phyloP scores from a whole-genome alignment of 1,139 yeast species.

The Saccharomyces pastorianus region DNA sequence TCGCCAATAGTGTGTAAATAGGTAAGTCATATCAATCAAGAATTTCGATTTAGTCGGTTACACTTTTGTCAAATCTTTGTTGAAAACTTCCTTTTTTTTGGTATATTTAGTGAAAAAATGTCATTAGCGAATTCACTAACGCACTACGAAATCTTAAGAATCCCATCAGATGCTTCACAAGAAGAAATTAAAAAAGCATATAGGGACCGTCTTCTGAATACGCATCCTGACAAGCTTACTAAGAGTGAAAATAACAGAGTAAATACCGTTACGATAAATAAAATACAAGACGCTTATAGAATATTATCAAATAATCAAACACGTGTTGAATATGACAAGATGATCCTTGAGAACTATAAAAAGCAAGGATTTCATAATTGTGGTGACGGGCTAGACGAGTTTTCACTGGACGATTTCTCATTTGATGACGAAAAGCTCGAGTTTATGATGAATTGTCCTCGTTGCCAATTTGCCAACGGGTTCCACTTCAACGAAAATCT shows the following conservation, averaged over 20 bases:
- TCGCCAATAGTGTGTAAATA: not conserved
- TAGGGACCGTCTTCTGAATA: constrained; percentile 43
- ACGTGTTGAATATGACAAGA: constrained; percentile 44
- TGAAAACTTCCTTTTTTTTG: no score
- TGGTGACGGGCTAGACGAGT: constrained; percentile 62
- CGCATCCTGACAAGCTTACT: constrained; percentile 68
- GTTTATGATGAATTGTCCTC: constrained; percentile 52
- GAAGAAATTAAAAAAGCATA: constrained; percentile 55
- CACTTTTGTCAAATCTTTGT: no score
- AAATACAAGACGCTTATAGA: constrained; percentile 53
- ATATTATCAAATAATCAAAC: constrained; percentile 36
- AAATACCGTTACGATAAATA: constrained; percentile 29
- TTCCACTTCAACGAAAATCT: constrained; percentile 55
- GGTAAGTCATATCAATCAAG: not conserved
- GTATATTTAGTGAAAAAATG: not conserved
- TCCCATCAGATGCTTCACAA: constrained; percentile 35
- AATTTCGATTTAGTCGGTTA: not conserved
- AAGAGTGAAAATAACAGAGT: constrained; percentile 11
- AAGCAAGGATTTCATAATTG: constrained; percentile 43
- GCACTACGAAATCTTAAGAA: constrained; percentile 48
- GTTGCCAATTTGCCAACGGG: constrained; percentile 55
- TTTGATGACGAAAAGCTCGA: constrained; percentile 23
- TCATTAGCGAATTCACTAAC: constrained; percentile 6
- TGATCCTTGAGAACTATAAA: constrained; percentile 36
- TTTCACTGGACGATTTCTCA: constrained; percentile 54